These are phyloP conservation scores for Sambucus nigra DNA, from an alignment of 129 eudicot genomes.

Conservation along the genomic window DNA sequence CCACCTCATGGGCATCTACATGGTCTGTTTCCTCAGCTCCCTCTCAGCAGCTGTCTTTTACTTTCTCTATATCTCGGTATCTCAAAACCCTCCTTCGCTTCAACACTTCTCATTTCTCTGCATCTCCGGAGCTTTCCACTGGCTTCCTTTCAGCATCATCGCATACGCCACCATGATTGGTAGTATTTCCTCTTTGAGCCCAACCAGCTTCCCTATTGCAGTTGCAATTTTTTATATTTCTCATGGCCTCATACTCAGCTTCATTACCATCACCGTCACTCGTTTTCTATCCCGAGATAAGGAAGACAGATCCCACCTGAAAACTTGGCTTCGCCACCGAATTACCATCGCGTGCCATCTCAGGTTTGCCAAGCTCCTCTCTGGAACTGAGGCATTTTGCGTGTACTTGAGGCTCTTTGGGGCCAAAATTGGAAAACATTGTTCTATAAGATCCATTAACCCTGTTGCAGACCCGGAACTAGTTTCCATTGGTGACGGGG, in stretches of 20 bases:
- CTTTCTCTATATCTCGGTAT: conserved; percentile 31
- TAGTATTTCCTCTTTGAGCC: conserved; percentile 19
- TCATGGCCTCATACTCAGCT: conserved; percentile 56
- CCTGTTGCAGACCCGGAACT: conserved; percentile 57
- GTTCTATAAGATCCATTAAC: conserved; percentile 78
- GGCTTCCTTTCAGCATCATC: conserved; percentile 66
- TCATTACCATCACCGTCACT: conserved; percentile 33
- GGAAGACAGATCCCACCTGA: conserved; percentile 24
- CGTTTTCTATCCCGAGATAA: conserved; percentile 27
- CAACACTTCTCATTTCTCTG: conserved; percentile 50
- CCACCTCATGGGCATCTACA: conserved; percentile 58
- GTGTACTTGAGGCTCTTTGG: conserved; percentile 60
- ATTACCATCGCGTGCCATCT: conserved; percentile 53
- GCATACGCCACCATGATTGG: conserved; percentile 48
- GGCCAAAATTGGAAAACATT: conserved; percentile 61
- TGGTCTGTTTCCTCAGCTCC: conserved; percentile 56
- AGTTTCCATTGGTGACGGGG: conserved; percentile 55
- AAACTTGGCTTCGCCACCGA: conserved; percentile 60
- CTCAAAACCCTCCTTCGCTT: conserved; percentile 33
- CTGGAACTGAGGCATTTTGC: conserved; percentile 83
- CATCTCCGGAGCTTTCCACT: conserved; percentile 70
- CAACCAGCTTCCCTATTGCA: conserved; percentile 37
- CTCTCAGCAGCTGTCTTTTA: conserved; percentile 55
- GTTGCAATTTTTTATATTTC: conserved; percentile 47
- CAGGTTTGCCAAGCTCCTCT: conserved; percentile 66